phyloP scores from a whole-genome alignment of 148 eudicot species.

The Chenopodium berlandieri region DNA sequence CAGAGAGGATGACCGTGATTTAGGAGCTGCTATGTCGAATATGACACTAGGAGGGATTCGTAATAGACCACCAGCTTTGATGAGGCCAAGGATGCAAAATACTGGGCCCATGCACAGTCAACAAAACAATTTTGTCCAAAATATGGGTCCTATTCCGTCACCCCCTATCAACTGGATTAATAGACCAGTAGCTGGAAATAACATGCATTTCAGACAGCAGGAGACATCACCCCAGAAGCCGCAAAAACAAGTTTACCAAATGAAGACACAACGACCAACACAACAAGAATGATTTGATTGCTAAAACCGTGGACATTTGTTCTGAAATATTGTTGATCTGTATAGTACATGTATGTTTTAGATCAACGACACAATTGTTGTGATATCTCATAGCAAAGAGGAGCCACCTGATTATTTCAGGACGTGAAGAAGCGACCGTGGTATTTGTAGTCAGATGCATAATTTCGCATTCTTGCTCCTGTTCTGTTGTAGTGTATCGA shows the following conservation, averaged over 20 bases:
- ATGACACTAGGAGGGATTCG: constrained; percentile 47
- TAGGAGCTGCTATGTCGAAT: constrained; percentile 54
- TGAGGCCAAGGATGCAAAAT: constrained; percentile 41
- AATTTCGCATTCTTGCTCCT: not conserved
- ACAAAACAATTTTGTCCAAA: constrained; percentile 35
- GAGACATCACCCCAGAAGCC: constrained; percentile 43
- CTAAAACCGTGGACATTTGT: not conserved
- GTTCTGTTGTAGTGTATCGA: not conserved
- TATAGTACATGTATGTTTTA: constrained; percentile 15
- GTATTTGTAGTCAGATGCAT: not conserved
- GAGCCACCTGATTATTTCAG: not conserved
- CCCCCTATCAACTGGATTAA: constrained; percentile 74
- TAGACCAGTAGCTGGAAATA: constrained; percentile 35
- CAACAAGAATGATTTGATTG: constrained; percentile 19
- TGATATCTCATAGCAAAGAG: not conserved
- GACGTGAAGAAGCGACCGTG: not conserved
- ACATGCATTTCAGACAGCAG: constrained; percentile 30
- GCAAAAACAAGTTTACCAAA: constrained; percentile 50
- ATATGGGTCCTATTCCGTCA: constrained; percentile 48
- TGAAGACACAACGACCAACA: constrained; percentile 37
- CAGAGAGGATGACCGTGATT: constrained; percentile 36
- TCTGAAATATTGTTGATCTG: constrained; percentile 8
- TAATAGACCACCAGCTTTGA: constrained; percentile 26
- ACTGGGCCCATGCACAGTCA: constrained; percentile 32
- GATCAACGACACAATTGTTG: not conserved